Evolutionary conservation across 345 rosid species (phyloP).

Genomic region (Citrus unshiu): DNA sequence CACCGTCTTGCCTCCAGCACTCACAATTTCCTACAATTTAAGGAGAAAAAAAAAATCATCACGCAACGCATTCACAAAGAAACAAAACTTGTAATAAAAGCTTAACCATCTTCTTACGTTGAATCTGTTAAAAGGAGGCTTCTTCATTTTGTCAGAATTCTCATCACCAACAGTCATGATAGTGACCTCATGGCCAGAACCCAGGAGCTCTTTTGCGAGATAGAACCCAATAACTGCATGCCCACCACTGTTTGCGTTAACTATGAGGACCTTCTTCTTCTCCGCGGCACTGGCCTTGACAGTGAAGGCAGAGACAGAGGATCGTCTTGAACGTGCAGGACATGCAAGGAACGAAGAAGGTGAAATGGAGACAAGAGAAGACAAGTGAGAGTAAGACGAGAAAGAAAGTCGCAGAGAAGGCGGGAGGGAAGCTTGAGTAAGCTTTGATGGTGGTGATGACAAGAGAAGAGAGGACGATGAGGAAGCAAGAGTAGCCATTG

Average conservation of each 20-base stretch:
- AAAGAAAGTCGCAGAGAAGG: conserved; percentile 27
- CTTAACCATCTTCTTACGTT: conserved; percentile 36
- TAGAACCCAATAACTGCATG: conserved; percentile 92
- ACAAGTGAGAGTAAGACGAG: conserved; percentile 23
- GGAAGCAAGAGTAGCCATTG: conserved; percentile 56
- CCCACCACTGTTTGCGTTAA: conserved; percentile 83
- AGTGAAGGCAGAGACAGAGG: conserved; percentile 32
- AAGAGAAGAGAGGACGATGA: conserved; percentile 31
- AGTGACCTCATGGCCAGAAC: conserved; percentile 72
- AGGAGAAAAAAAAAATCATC: too few species aligned
- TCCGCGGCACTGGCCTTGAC: conserved; percentile 50
- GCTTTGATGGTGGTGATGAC: conserved; percentile 24
- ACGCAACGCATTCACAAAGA: neutral
- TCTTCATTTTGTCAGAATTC: conserved; percentile 88
- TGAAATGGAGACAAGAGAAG: conserved; percentile 30
- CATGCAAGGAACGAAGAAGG: conserved; percentile 25
- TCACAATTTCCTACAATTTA: conserved; percentile 63
- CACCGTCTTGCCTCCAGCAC: conserved; percentile 79
- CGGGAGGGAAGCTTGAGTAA: conserved; percentile 27
- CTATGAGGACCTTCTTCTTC: conserved; percentile 85
- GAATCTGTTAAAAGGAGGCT: conserved; percentile 84
- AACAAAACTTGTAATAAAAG: too few species aligned
- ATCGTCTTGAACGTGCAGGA: conserved; percentile 19
- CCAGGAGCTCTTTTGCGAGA: conserved; percentile 82
- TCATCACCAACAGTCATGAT: conserved; percentile 82